Evolutionary conservation across 371 early-diverging fungal species (phyloP), one percentile per base, ranked within the genome.

Genomic region (Quaeritorhiza haematococci): DNA sequence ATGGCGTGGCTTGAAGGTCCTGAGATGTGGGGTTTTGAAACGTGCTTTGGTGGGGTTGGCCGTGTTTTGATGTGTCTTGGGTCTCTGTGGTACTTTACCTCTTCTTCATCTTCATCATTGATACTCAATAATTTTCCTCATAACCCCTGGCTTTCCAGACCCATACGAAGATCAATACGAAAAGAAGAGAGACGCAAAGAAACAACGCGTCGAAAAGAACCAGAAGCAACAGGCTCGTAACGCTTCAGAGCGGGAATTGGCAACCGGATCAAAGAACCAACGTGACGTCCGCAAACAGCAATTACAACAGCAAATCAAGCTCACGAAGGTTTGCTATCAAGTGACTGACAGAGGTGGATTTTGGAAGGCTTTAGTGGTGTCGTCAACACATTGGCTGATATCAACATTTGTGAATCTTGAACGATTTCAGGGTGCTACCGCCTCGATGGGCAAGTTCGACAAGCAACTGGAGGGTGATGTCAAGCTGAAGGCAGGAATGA

Each of bases 361-460:
- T 86, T 60, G 78, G 86, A 42, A 86, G 86, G 65, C 70, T 66
- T 30, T 38, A 13, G 10, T 10, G 10, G n/a, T 38, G 38, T 38
- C n/a, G n/a, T 13, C n/a, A 38, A n/a, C 7, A 10, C 27, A 19
- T 45, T 19, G 46, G 27, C 46, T 23, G 21, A 21, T 23, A 23
- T 27, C 46, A 7, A 45, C 23, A 21, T 23, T 6, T 7, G 27
- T 45, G 6, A 45, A 21, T 19, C n/a, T 23, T 19, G 21, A 7
- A 21, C 46, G 27, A 21, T 27, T 45, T 10, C 23, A 45, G 27
- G 27, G 23, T 10, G 77, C 93, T 34, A 96, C 96, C 6, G 97
- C 97, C 10, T 85, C 86, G 58, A 57, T 89, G 64, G 97, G 97
- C 59, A 85, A 85, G 64, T 95, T 95, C 64, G 96, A 96, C 71